phyloP scores from a whole-genome alignment of 495 filamentous ascomycete genomes.

The Tuber melanosporum region DNA sequence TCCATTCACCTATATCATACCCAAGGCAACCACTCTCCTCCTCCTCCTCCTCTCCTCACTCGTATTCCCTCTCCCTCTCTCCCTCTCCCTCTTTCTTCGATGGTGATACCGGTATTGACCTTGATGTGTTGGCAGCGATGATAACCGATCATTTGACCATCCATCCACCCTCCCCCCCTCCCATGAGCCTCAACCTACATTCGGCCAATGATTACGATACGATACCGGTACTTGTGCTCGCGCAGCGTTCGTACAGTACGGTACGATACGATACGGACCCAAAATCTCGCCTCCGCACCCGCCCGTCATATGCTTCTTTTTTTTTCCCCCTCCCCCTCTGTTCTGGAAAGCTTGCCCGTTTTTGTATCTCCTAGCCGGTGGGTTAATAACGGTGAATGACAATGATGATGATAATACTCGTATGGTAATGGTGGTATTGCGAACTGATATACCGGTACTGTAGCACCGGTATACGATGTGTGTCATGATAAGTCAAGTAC shows the following conservation, averaged over 20 bases:
- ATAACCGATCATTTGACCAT: slow-evolving; percentile 5
- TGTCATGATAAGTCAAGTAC: neutral
- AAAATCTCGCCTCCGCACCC: neutral
- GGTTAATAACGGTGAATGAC: neutral
- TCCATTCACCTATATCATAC: neutral
- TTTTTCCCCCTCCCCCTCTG: neutral
- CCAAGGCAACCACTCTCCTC: neutral
- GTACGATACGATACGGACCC: neutral
- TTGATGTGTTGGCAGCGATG: slow-evolving; percentile 1
- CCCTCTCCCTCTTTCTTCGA: neutral
- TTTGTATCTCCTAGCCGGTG: neutral
- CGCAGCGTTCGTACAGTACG: neutral
- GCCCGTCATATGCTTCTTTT: neutral
- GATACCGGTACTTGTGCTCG: neutral
- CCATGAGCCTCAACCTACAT: neutral
- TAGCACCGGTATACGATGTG: neutral
- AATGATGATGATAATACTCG: neutral
- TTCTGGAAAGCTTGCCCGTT: neutral
- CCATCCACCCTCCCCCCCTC: neutral
- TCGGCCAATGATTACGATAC: neutral
- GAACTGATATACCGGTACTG: neutral
- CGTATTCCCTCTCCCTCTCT: neutral
- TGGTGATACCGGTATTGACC: neutral
- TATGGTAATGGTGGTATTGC: neutral
- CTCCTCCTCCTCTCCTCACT: neutral